Percentiles rank a stretch among this genome's conserved stretches.
Evolutionary conservation across 2,329 filamentous ascomycete species (phyloP).

Genomic region (Trichoderma harzianum): DNA sequence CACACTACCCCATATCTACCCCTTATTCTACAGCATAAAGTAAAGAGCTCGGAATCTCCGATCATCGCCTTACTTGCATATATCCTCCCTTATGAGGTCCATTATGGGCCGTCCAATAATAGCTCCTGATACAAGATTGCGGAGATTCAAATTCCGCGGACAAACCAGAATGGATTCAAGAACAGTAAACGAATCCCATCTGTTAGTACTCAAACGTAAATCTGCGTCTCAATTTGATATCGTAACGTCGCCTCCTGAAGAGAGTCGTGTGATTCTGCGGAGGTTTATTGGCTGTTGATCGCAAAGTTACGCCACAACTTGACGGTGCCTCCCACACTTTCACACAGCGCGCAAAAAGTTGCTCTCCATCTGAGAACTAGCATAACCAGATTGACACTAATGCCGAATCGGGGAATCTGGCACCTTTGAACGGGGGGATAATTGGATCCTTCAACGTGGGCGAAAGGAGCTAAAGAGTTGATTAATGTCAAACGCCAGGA

Average conservation of each 20-base stretch:
- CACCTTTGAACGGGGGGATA: not conserved
- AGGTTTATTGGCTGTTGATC: not conserved
- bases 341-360: not conserved
- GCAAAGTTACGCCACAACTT: not conserved
- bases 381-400: not conserved
- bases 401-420: not conserved
- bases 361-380: not conserved
- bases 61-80: not conserved
- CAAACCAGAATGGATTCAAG: not conserved
- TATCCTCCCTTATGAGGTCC: not conserved
- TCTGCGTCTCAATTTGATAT: not conserved
- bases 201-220: not conserved
- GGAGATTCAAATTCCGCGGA: not conserved
- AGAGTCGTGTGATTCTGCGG: not conserved
- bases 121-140: not conserved
- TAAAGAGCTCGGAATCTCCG: not conserved
- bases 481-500: not conserved
- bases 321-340: not conserved
- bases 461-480: not conserved
- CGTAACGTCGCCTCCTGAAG: not conserved
- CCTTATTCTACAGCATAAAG: not conserved
- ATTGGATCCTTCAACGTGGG: not conserved
- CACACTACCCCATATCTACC: fast-evolving
- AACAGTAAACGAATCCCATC: not conserved
- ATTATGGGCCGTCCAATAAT: not conserved